Percentiles rank a stretch among this genome's conserved stretches.
Conservation (phyloP, 2,329 filamentous ascomycete species). For the Ceratocystis diversiconidia region DNA sequence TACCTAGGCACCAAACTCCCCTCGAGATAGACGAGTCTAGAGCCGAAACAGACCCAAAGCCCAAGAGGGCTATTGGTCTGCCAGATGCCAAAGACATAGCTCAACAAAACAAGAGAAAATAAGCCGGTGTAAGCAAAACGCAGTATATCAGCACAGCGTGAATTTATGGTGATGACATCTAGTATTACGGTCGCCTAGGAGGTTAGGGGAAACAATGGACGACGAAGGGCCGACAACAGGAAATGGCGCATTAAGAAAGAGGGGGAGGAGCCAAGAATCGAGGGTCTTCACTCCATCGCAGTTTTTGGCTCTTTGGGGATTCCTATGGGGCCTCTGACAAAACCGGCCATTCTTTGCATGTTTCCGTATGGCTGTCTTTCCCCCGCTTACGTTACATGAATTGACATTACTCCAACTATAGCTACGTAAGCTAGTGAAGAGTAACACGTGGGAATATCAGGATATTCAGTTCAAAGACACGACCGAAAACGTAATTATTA, state of each 20-base stretch:
- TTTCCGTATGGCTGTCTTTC: not conserved
- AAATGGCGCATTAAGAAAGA: not conserved
- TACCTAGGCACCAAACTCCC: not conserved
- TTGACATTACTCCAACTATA: not conserved
- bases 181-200: not conserved
- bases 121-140: not conserved
- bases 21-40: not conserved
- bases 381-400: not conserved
- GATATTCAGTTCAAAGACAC: no score
- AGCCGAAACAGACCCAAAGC: not conserved
- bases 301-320: no score
- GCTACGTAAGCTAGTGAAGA: not conserved
- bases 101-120: not conserved
- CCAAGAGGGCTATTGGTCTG: constrained; percentile 8
- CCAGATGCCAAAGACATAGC: not conserved
- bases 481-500: no score
- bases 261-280: not conserved
- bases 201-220: not conserved
- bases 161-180: not conserved
- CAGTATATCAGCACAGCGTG: not conserved
- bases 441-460: no score
- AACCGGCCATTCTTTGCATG: not conserved
- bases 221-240: not conserved
- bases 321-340: no score
- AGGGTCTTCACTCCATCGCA: not conserved